Percentiles rank a stretch among this genome's conserved stretches.
These are phyloP conservation scores for Cicer chorassanicum DNA, from an alignment of 306 rosid species.

Conservation along the genomic window DNA sequence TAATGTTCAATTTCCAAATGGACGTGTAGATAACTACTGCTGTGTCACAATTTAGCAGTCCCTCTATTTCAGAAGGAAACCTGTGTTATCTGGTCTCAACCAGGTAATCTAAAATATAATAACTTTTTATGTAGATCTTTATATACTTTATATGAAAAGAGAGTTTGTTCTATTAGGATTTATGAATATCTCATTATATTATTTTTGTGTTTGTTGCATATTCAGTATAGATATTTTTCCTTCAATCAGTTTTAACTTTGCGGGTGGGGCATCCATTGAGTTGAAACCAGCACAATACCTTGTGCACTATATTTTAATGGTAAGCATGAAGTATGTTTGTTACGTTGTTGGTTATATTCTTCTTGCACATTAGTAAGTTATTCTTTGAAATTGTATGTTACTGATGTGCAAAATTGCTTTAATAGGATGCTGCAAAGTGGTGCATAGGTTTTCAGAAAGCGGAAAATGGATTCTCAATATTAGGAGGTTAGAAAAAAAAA, in stretches of 20 bases:
- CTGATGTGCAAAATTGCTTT: slow-evolving; percentile 37
- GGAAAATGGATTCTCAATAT: slow-evolving; percentile 68
- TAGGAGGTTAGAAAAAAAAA: slow-evolving; percentile 68
- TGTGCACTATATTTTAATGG: slow-evolving; percentile 59
- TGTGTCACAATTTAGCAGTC: slow-evolving; percentile 69
- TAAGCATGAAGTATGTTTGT: slow-evolving; percentile 58
- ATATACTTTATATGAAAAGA: slow-evolving; percentile 1
- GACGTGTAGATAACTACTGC: slow-evolving; percentile 66
- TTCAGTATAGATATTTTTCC: slow-evolving; percentile 79
- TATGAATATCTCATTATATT: slow-evolving; percentile 42
- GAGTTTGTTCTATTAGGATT: slow-evolving; percentile 20
- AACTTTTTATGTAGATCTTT: slow-evolving; percentile 24
- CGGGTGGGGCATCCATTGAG: slow-evolving; percentile 81
- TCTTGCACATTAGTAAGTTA: slow-evolving; percentile 24
- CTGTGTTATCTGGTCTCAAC: slow-evolving; percentile 82
- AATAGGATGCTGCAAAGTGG: slow-evolving; percentile 80
- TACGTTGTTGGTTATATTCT: slow-evolving; percentile 14
- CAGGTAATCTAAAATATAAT: slow-evolving; percentile 59
- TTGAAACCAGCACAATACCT: slow-evolving; percentile 92
- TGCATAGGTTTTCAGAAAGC: slow-evolving; percentile 81
- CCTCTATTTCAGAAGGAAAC: slow-evolving; percentile 68
- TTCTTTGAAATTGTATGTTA: slow-evolving; percentile 40
- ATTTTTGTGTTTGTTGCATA: slow-evolving; percentile 40
- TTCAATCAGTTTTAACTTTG: slow-evolving; percentile 81
- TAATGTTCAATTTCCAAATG: slow-evolving; percentile 45